Base-by-base conservation (phyloP, 352 stramenopile species). In the Globisporangium nunn region DNA sequence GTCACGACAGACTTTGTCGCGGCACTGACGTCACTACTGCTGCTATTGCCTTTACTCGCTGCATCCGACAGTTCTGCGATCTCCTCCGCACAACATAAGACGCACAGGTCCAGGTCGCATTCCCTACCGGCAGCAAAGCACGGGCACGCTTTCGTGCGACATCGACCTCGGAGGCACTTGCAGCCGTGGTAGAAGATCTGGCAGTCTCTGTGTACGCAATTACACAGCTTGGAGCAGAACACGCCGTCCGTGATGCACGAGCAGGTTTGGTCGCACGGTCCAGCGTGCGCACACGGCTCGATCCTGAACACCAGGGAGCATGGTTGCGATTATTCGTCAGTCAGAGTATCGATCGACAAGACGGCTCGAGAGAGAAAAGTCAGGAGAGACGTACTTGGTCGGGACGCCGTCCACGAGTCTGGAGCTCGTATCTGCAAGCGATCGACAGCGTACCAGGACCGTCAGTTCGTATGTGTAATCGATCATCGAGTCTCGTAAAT, bases 71-170 rank as follows among this genome's bases (percentile, higher is more conserved):
- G 49, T 6, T 52, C 56, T 40, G 56, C 41, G 31, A 73, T 81
- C 64, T 80, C 72, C 7, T 91, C 76, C 0, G 59, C 63, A 48
- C 75, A 89, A 52, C 90, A 98, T 31, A 78, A 56, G 17, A 61
- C 70, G 66, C 94, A 98, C 29, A 97, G 50, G 60, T 98, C 93
- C 28, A 96, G 70, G 66, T 98, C 93, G 66, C 95, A 98, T 73
- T 98, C 95, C 10, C 94, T 70, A 18, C 85, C 81, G 0, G 87
- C 73, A 30, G 87, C 88, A 61, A 91, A 96, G 68, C 95, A 98
- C 4, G 88, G 78, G 67, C 93, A 98, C 5, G 73, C 68, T 43
- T 93, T 93, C 7, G 80, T 93, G 23, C 69, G 75, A 62, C 92
- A 98, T 14, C 81, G 75, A 31, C 83, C 87, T 39, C 66, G 70